Evolutionary conservation across 1,139 yeast species (phyloP).

Genomic region (Meyerozyma smithsonii): DNA sequence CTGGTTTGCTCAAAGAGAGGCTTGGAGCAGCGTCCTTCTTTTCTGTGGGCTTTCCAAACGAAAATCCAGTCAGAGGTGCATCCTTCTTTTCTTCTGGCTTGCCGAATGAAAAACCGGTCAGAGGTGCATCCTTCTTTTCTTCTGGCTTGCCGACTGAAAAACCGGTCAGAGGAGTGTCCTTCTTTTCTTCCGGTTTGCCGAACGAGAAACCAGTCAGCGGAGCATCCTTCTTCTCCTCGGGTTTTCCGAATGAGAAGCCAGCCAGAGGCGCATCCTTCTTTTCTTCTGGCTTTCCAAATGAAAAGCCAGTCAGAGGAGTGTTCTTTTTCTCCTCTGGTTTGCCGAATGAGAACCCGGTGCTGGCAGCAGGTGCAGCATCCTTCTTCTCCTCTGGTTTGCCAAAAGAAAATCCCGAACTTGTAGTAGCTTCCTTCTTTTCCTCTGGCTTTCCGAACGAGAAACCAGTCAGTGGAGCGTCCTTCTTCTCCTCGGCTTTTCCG

Average conservation of each 20-base stretch:
- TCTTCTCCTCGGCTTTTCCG: constrained; percentile 8
- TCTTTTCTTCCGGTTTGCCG: constrained; percentile 13
- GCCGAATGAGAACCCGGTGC: not conserved
- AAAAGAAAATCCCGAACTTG: constrained; percentile 7
- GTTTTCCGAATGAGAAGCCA: constrained; percentile 1
- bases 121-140: too few relatives aligned
- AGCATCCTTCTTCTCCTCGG: constrained; percentile 13
- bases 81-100: constrained; percentile 16
- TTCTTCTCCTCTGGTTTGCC: constrained; percentile 7
- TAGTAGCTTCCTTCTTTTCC: constrained; percentile 10
- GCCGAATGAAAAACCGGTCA: constrained; percentile 16
- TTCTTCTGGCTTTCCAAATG: constrained; percentile 12
- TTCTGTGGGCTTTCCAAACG: constrained; percentile 15
- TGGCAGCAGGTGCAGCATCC: constrained; percentile 5
- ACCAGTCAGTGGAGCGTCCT: constrained; percentile 14
- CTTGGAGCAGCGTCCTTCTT: constrained; percentile 7
- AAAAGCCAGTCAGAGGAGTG: constrained; percentile 11
- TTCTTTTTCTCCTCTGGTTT: constrained; percentile 12
- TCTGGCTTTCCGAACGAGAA: constrained; percentile 10
- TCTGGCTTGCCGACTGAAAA: constrained; percentile 8
- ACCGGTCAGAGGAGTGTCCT: constrained; percentile 7
- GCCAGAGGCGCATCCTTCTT: too few relatives aligned
- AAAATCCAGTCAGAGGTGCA: constrained; percentile 8
- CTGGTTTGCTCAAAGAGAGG: constrained; percentile 13
- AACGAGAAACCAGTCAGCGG: constrained; percentile 11